Percentiles rank a stretch among this genome's conserved stretches.
Evolutionary conservation across 2,329 filamentous ascomycete genomes (phyloP).

Genomic region (Coniochaeta ligniaria): DNA sequence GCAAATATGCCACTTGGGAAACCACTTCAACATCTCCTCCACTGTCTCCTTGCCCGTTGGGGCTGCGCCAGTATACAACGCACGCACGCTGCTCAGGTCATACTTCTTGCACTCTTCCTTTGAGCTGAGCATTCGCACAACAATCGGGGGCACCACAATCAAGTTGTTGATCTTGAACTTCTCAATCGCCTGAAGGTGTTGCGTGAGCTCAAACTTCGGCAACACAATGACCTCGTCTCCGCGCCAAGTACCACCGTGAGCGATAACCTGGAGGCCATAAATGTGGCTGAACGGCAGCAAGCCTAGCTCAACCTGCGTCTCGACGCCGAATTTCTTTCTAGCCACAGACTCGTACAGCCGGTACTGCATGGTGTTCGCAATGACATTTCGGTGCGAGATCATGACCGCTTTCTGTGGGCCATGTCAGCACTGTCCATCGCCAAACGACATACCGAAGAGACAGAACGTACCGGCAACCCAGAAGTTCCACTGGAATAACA

Average conservation of each 20-base stretch:
- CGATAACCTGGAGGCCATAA: slow-evolving; percentile 67
- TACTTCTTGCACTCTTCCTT: slow-evolving; percentile 54
- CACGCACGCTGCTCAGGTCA: slow-evolving; percentile 60
- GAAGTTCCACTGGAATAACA: slow-evolving; percentile 79
- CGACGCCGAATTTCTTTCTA: slow-evolving; percentile 27
- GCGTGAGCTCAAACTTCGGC: slow-evolving; percentile 67
- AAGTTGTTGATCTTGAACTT: slow-evolving; percentile 61
- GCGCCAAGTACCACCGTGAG: slow-evolving; percentile 56
- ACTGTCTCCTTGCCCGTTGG: slow-evolving; percentile 69
- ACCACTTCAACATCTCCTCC: slow-evolving; percentile 51
- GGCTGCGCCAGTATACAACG: slow-evolving; percentile 69
- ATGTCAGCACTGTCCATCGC: slow-evolving; percentile 5
- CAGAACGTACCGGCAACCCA: slow-evolving; percentile 56
- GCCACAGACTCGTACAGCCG: slow-evolving; percentile 31
- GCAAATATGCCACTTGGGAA: slow-evolving; percentile 55
- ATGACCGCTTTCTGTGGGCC: slow-evolving; percentile 66
- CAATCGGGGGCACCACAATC: slow-evolving; percentile 72
- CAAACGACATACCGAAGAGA: slow-evolving; percentile 1
- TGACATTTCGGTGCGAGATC: slow-evolving; percentile 74
- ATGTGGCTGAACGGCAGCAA: slow-evolving; percentile 79
- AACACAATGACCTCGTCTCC: slow-evolving; percentile 70
- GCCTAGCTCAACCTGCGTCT: slow-evolving; percentile 47
- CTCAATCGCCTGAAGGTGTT: slow-evolving; percentile 57
- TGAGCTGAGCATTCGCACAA: slow-evolving; percentile 68
- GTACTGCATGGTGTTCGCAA: slow-evolving; percentile 66